Evolutionary conservation across 2,329 filamentous ascomycete genomes (phyloP).

Genomic region (Chalaropsis ovoidea): DNA sequence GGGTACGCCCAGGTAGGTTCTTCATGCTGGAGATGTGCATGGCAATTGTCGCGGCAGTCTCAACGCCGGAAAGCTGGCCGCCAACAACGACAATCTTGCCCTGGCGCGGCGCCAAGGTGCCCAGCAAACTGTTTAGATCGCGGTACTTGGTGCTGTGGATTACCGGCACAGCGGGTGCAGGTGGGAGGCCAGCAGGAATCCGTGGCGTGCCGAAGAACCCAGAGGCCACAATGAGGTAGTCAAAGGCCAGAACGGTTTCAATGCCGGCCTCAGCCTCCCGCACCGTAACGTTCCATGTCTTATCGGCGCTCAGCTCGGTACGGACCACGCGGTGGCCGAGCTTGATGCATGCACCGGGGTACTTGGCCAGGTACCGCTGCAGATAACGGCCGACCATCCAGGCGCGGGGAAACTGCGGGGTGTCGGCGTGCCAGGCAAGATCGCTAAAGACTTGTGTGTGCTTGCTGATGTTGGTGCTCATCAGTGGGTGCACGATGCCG

Average conservation of each 20-base stretch:
- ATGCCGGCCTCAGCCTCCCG: conserved; percentile 29
- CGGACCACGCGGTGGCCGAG: conserved; percentile 41
- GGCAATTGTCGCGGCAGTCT: conserved; percentile 63
- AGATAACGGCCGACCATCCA: conserved; percentile 70
- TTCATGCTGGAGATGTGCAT: conserved; percentile 56
- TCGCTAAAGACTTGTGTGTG: conserved; percentile 68
- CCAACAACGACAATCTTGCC: conserved; percentile 65
- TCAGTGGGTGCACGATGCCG: conserved; percentile 53
- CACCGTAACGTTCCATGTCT: conserved; percentile 37
- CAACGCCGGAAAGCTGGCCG: conserved; percentile 73
- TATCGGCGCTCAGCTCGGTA: conserved; percentile 33
- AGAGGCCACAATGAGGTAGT: conserved; percentile 61
- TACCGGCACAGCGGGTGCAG: conserved; percentile 38
- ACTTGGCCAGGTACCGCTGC: conserved; percentile 50
- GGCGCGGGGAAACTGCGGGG: conserved; percentile 60
- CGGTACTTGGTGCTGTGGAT: conserved; percentile 62
- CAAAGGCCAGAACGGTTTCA: conserved; percentile 47
- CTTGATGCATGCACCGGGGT: conserved; percentile 39
- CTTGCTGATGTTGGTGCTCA: conserved; percentile 63
- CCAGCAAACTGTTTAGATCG: conserved; percentile 42
- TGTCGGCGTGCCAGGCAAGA: conserved; percentile 53
- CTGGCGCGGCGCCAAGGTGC: conserved; percentile 32
- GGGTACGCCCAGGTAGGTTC: conserved; percentile 38
- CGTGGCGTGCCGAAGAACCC: conserved; percentile 62
- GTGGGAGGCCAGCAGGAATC: conserved; percentile 38